Evolutionary conservation across 495 filamentous ascomycete species (phyloP).

Genomic region (Penicillium soppii): DNA sequence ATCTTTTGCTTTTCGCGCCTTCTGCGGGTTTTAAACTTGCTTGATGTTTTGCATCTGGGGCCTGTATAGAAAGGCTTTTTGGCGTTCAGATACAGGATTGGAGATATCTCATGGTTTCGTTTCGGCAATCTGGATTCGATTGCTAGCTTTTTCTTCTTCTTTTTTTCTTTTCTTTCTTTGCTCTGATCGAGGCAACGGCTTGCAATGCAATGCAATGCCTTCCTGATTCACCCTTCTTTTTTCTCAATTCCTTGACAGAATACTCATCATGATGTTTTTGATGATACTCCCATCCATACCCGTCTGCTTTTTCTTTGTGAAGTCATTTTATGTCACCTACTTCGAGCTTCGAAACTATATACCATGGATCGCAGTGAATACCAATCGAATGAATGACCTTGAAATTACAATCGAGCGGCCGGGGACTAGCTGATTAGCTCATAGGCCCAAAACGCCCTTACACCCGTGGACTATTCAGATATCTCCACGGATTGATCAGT

Average conservation of each 20-base stretch:
- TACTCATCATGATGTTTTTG: slow-evolving; percentile 3
- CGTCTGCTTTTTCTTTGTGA: neutral
- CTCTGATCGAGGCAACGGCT: no score
- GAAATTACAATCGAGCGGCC: no score
- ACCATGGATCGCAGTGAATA: no score
- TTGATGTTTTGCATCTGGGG: slow-evolving; percentile 1
- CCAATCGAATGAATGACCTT: no score
- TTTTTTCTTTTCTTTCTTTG: no score
- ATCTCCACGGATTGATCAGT: no score
- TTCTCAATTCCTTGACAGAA: neutral
- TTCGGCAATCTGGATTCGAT: slow-evolving; percentile 4
- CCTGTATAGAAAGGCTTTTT: slow-evolving; percentile 24
- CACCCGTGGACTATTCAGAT: no score
- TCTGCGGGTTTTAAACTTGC: slow-evolving; percentile 1
- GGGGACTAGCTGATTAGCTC: no score
- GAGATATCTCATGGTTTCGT: slow-evolving; percentile 18
- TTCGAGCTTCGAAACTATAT: slow-evolving; percentile 6
- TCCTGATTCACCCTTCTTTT: neutral
- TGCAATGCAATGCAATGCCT: no score
- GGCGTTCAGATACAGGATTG: slow-evolving; percentile 35
- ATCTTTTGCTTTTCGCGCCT: slow-evolving; percentile 6
- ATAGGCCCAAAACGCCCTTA: no score
- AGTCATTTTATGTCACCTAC: neutral
- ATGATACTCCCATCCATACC: slow-evolving; percentile 5
- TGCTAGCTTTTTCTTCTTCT: neutral